Evolutionary conservation across 495 filamentous ascomycete genomes (phyloP), one percentile per base, ranked within the genome.

Genomic region (Aspergillus nanangensis): DNA sequence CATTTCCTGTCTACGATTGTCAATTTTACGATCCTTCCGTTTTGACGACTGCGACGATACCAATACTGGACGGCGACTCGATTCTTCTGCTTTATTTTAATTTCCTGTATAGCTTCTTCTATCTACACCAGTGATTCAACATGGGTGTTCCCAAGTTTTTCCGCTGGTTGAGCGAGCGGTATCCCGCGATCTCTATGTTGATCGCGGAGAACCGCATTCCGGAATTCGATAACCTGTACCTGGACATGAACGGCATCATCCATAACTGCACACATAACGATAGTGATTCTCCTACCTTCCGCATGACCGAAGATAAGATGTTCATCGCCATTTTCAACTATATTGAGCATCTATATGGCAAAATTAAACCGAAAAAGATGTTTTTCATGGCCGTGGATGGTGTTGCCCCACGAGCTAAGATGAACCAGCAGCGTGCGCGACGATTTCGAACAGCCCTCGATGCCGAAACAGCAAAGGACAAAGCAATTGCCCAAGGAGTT

Each of bases 361-460:
- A 96, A 69, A 99, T 99, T 51, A 96, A 96, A 64, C 94, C 94
- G 2, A 91, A 95, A 69, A 82, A 95, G 71, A 77, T 99, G 10
- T 99, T 99, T 66, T 99, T 96, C 71, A 96, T 99, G 94, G 94
- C 94, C 8, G 88, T 99, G 44, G 94, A 99, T 60, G 93, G 93
- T 47, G 94, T 99, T 41, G 94, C 94, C 13, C 94, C 94, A 9
- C 83, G 94, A 50, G 94, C 94, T 33, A 99, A 99, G 75, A 99
- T 99, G 94, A 99, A 99, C 57, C 94, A 99, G 63, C 94, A 99
- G 68, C 87, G 94, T 54, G 86, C 94, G 27, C 80, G 94, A 57
- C 86, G 94, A 55, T 99, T 99, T 65, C 83, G 94, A 46, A 97
- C 92, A 19, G 94, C 94, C 22, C 62, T 96, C 32, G 94, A 99